Base-by-base conservation (phyloP, 768 basidiomycete species). In the Kwoniella bestiolae region DNA sequence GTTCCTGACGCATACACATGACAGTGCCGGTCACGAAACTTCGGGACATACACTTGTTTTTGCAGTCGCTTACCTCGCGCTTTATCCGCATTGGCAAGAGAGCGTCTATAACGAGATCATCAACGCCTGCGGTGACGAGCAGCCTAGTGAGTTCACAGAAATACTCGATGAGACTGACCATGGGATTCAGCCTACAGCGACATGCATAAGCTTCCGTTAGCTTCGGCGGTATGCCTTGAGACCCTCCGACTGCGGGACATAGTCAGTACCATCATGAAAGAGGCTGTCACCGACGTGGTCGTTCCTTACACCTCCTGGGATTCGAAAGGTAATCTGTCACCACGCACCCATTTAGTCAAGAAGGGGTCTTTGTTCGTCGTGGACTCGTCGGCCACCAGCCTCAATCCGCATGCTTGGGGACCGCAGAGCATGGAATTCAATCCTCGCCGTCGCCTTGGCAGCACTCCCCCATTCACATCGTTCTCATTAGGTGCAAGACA, bases 1-100 rank as follows among this genome's bases (percentile, higher is more conserved):
- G 46, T 51, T 41, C 51, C 56, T 18, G 56, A 49, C 26, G 8
- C 5, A 16, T 29, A 21, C 31, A 34, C 16, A 53, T 14, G 4
- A 16, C 41, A 77, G 76, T 18, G 77, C 77, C 11, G 77, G 77
- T 18, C 77, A 76, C 44, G 78, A 77, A 46, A 80, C 79, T 7
- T 66, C 73, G 2, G 73, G 70, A 11, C 70, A 80, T 56, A 71
- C 73, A 8, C 60, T 80, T n/a, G 59, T 69, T 12, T 77, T 74
- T 28, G 60, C 74, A n/a, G 60, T 78, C 11, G 75, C 68, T 23
- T 75, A 72, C 46, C 71, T 80, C 8, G 74, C 78, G 1, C 38
- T 75, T 2, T 67, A 79, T 50, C 79, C 76, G 7, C 68, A 75
- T 18, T 66, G 66, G 49, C 79, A 80, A 62, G 75, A 79, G 21